Conservation (phyloP, 1,139 yeast species). For the Dujonia santamariae region DNA sequence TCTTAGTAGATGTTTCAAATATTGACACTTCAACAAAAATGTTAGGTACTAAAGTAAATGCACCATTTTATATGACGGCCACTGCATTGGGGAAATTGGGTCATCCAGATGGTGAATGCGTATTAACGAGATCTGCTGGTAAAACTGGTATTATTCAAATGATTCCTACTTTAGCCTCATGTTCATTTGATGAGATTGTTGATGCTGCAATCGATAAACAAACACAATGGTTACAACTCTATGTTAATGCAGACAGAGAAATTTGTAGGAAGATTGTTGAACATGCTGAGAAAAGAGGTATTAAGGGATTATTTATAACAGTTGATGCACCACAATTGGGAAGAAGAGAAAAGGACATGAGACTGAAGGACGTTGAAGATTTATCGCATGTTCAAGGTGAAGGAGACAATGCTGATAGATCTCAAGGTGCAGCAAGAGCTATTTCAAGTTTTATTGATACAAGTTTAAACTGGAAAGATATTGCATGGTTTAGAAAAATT, state of each 20-base stretch:
- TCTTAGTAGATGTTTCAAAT: slow-evolving; percentile 66
- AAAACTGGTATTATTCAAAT: slow-evolving; percentile 68
- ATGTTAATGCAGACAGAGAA: slow-evolving; percentile 63
- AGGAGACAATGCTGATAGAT: slow-evolving; percentile 59
- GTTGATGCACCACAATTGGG: slow-evolving; percentile 96
- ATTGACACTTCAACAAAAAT: slow-evolving; percentile 37
- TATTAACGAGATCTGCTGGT: slow-evolving; percentile 72
- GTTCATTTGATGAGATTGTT: slow-evolving; percentile 69
- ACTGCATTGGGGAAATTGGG: slow-evolving; percentile 82
- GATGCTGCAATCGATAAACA: slow-evolving; percentile 49
- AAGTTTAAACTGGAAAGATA: slow-evolving; percentile 36
- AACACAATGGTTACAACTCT: slow-evolving; percentile 87
- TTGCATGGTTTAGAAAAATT: slow-evolving; percentile 15
- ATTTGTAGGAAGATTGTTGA: slow-evolving; percentile 58
- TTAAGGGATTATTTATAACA: slow-evolving; percentile 78
- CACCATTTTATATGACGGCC: slow-evolving; percentile 74
- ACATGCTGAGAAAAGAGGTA: slow-evolving; percentile 73
- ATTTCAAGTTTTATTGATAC: slow-evolving; percentile 84
- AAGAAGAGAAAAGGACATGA: slow-evolving; percentile 74
- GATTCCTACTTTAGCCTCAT: slow-evolving; percentile 79
- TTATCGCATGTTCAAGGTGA: slow-evolving; percentile 61
- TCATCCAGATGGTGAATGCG: slow-evolving; percentile 72
- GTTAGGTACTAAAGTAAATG: slow-evolving; percentile 36
- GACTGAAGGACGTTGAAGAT: slow-evolving; percentile 39
- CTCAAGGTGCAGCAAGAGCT: slow-evolving; percentile 88